Evolutionary conservation across 768 basidiomycete genomes (phyloP), one percentile per base, ranked within the genome.

Genomic region (Sistotremastrum suecicum): DNA sequence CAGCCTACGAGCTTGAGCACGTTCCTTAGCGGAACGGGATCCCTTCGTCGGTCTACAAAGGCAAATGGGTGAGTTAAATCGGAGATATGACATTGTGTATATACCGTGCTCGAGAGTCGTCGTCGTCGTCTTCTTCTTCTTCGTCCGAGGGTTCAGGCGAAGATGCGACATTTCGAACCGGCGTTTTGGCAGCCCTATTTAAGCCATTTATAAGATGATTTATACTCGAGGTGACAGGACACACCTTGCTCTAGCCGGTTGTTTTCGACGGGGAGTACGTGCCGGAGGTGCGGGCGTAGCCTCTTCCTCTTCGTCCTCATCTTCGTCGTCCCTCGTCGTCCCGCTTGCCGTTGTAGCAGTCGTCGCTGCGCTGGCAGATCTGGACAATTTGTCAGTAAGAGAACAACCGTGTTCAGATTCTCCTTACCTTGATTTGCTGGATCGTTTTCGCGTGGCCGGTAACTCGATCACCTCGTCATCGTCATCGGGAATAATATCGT

Each of bases 401-500:
- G 36, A 70, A 71, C 62, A 56, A 64, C 80, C 82, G 63, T 56
- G 75, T 59, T 63, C 71, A 51, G 52, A 50, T 66, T 42, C 62
- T 69, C 46, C 60, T 64, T 34, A 62, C 65, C 51, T 57, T 66
- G 11, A 20, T 20, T 20, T 20, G 20, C 20, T 20, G 20, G 20
- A 20, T 38, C 37, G 29, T 42, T 43, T 43, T 8, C 37, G 8
- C 35, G 11, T 29, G 45, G 37, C 10, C 8, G 69, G 64, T 37
- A 58, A 45, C 20, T 67, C 66, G 4, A 63, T 49, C 11, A 67
- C 62, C 37, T 57, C 57, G 11, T 64, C 58, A 9, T 80, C 79
- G n/a, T 76, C 78, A 37, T 76, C 60, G 2, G 83, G 78, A 37
- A 82, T 68, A 38, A 87, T 73, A 7, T 77, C 74, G 51, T 87